A percentile compares a stretch with the other conserved stretches of the same genome.
These are phyloP conservation scores for Dioscorea dumetorum DNA, from an alignment of 106 monocot genomes.

Conservation along the genomic window DNA sequence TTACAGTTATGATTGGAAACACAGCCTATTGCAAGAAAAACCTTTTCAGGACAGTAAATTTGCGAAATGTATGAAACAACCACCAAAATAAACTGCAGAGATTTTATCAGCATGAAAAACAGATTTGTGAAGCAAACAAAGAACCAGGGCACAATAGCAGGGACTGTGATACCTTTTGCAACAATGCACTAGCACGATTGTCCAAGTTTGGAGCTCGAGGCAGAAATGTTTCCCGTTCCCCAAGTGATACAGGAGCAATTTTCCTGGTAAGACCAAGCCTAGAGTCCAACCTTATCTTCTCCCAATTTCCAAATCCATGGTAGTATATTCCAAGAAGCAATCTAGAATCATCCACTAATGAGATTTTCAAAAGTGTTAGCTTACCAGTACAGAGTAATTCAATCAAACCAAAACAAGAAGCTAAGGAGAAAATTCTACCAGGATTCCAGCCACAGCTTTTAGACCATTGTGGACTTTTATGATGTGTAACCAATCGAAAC, in stretches of 20 bases:
- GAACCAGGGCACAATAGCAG: not conserved
- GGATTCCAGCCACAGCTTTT: slow-evolving; percentile 97
- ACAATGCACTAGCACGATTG: slow-evolving; percentile 82
- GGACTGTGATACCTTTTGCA: slow-evolving; percentile 64
- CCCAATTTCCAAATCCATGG: slow-evolving; percentile 99
- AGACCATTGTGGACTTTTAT: slow-evolving; percentile 98
- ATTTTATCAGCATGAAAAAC: too few relatives aligned
- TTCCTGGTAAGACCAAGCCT: slow-evolving; percentile 76
- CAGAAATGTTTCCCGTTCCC: slow-evolving; percentile 90
- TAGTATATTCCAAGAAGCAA: slow-evolving; percentile 91
- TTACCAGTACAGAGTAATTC: not conserved
- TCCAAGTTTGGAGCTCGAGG: slow-evolving; percentile 99
- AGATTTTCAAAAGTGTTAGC: slow-evolving; percentile 6
- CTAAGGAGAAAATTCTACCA: slow-evolving; percentile 31
- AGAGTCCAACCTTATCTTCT: slow-evolving; percentile 87
- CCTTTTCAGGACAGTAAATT: not conserved
- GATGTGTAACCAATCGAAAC: slow-evolving; percentile 67
- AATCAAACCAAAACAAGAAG: not conserved
- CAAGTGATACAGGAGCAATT: slow-evolving; percentile 87
- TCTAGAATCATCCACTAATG: slow-evolving; percentile 95
- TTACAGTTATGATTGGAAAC: not conserved
- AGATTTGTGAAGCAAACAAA: not conserved
- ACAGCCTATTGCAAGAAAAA: not conserved
- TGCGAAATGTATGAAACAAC: not conserved
- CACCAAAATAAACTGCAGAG: not conserved